These are phyloP conservation scores for Ploettnerulaceae sp. DNA, from an alignment of 2,329 filamentous ascomycete genomes.

Conservation along the genomic window DNA sequence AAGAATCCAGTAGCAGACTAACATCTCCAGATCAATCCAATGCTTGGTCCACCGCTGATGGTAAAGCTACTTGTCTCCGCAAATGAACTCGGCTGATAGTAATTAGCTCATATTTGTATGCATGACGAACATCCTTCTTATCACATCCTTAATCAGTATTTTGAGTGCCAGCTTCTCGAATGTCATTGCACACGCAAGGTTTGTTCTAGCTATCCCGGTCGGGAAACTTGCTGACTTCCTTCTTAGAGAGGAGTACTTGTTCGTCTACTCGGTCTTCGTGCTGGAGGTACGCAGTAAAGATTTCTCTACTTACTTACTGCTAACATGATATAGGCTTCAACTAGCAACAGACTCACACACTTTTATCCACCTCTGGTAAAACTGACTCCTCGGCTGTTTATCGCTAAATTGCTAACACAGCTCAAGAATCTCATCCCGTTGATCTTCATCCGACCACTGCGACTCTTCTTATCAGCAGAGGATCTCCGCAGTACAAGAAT, in stretches of 20 bases:
- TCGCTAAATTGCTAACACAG: slow-evolving; percentile 1
- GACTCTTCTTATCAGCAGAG: slow-evolving; percentile 61
- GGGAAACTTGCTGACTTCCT: not conserved
- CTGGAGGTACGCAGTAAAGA: slow-evolving; percentile 38
- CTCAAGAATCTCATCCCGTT: slow-evolving; percentile 69
- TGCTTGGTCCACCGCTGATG: slow-evolving; percentile 36
- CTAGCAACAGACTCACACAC: slow-evolving; percentile 63
- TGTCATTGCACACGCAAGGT: slow-evolving; percentile 52
- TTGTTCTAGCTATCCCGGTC: not conserved
- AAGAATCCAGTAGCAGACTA: slow-evolving; percentile 32
- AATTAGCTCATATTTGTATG: slow-evolving; percentile 59
- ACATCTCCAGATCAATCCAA: slow-evolving; percentile 24
- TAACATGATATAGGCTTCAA: slow-evolving; percentile 47
- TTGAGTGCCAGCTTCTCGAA: slow-evolving; percentile 65
- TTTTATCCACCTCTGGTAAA: slow-evolving; percentile 59
- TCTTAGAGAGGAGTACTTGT: slow-evolving; percentile 67
- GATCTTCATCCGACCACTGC: slow-evolving; percentile 64
- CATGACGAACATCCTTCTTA: slow-evolving; percentile 72
- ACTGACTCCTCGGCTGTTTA: slow-evolving; percentile 23
- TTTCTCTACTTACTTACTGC: not conserved
- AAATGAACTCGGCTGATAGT: not conserved
- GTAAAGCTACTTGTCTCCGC: slow-evolving; percentile 34
- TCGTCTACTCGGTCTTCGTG: slow-evolving; percentile 65
- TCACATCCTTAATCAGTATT: slow-evolving; percentile 74
- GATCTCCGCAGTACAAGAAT: slow-evolving; percentile 59